Evolutionary conservation across 768 basidiomycete species (phyloP).

Genomic region (Russula compacta): DNA sequence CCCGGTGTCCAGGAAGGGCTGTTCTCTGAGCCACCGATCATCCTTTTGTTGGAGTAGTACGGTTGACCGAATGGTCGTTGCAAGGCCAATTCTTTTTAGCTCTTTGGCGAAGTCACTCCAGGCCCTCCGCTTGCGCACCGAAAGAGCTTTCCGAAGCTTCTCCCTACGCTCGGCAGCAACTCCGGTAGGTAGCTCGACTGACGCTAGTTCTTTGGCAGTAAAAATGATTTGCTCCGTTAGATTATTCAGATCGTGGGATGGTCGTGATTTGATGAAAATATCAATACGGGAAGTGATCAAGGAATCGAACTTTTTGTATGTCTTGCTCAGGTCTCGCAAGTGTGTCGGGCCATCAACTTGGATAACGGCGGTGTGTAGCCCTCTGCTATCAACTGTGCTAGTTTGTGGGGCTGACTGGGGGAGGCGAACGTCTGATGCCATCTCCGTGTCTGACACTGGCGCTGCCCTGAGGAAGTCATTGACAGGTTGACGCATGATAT

Average conservation of each 20-base stretch:
- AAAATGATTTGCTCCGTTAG: constrained; percentile 55
- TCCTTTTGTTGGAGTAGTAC: constrained; percentile 47
- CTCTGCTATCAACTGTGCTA: neutral
- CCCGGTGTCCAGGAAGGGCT: constrained; percentile 33
- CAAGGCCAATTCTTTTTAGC: constrained; percentile 68
- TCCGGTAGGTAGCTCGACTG: constrained; percentile 34
- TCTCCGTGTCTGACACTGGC: neutral
- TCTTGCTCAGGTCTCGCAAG: constrained; percentile 40
- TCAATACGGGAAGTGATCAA: constrained; percentile 37
- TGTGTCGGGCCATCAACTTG: constrained; percentile 27
- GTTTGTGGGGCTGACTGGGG: neutral
- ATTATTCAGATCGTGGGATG: constrained; percentile 41
- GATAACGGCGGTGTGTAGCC: neutral
- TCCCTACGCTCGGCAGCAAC: constrained; percentile 41
- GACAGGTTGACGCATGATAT: constrained; percentile 70
- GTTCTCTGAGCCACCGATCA: constrained; percentile 57
- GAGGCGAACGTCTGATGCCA: neutral
- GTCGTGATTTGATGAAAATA: constrained; percentile 33
- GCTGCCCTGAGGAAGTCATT: constrained; percentile 28
- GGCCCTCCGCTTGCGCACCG: constrained; percentile 79
- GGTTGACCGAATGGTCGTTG: constrained; percentile 62
- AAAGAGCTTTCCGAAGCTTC: constrained; percentile 62
- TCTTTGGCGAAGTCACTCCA: constrained; percentile 89
- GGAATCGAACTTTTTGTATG: constrained; percentile 40
- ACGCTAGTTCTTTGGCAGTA: constrained; percentile 49